phyloP scores from a whole-genome alignment of 257 asterid genomes.

The Solanum gandarillasii region DNA sequence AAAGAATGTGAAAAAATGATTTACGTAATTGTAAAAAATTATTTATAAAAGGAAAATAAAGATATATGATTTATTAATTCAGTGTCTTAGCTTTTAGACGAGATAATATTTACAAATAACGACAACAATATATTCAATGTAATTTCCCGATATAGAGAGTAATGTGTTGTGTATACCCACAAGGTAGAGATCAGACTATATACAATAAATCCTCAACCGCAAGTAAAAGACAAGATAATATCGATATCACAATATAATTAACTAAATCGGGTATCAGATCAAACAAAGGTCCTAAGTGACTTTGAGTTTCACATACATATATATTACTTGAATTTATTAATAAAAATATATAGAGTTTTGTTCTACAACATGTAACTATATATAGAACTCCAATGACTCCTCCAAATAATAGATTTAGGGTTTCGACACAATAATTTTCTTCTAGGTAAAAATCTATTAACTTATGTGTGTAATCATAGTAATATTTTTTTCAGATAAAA shows the following conservation, averaged over 20 bases:
- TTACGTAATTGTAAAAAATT: too few relatives aligned
- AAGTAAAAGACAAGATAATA: too few relatives aligned
- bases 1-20: too few relatives aligned
- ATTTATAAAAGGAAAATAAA: too few relatives aligned
- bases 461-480: too few relatives aligned
- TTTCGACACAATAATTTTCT: background rate
- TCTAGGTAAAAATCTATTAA: background rate
- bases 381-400: background rate
- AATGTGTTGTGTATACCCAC: background rate
- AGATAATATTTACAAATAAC: background rate
- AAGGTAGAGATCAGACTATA: background rate
- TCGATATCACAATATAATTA: background rate
- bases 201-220: too few relatives aligned
- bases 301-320: too few relatives aligned
- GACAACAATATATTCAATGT: background rate
- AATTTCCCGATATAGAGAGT: background rate
- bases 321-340: background rate
- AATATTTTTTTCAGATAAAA: background rate
- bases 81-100: background rate
- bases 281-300: too few relatives aligned
- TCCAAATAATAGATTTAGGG: background rate
- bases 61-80: background rate
- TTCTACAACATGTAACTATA: background rate
- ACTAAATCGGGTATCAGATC: background rate
- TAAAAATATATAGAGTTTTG: background rate